Evolutionary conservation across 495 filamentous ascomycete species (phyloP).

Genomic region (Tricharina praecox): DNA sequence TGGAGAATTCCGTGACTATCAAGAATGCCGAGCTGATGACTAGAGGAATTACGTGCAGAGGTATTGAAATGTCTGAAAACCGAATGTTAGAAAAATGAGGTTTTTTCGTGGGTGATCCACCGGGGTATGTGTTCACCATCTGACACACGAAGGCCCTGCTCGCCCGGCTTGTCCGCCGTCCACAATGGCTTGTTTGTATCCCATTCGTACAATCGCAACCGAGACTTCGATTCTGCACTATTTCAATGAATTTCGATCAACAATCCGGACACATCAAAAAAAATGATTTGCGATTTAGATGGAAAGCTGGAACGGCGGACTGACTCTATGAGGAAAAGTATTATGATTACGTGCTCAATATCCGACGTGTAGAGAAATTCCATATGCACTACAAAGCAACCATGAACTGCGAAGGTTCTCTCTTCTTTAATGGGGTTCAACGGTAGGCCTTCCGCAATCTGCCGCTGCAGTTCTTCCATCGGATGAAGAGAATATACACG

Average conservation of each 20-base stretch:
- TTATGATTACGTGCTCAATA: constrained; percentile 50
- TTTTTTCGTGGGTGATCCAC: no score
- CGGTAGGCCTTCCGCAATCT: constrained; percentile 26
- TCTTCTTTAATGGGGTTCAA: constrained; percentile 34
- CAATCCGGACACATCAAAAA: constrained; percentile 1
- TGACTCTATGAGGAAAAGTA: constrained; percentile 47
- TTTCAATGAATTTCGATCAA: neutral
- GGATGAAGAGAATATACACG: constrained; percentile 46
- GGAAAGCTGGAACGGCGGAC: constrained; percentile 2
- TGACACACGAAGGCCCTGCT: constrained; percentile 21
- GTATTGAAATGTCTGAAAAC: constrained; percentile 21
- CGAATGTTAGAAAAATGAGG: neutral
- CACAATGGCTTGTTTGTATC: constrained; percentile 18
- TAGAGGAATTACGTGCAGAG: constrained; percentile 24
- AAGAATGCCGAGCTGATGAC: constrained; percentile 24
- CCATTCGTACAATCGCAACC: constrained; percentile 64
- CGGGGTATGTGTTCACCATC: no score
- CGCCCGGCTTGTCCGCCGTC: constrained; percentile 17
- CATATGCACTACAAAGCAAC: constrained; percentile 61
- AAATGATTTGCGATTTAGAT: no score
- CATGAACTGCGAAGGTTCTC: constrained; percentile 43
- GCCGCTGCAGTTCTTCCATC: constrained; percentile 31
- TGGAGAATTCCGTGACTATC: constrained; percentile 23
- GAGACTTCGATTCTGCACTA: constrained; percentile 36
- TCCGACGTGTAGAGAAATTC: constrained; percentile 69